Evolutionary conservation across 148 eudicot species (phyloP).

Genomic region (Heliamphora exappendiculata): DNA sequence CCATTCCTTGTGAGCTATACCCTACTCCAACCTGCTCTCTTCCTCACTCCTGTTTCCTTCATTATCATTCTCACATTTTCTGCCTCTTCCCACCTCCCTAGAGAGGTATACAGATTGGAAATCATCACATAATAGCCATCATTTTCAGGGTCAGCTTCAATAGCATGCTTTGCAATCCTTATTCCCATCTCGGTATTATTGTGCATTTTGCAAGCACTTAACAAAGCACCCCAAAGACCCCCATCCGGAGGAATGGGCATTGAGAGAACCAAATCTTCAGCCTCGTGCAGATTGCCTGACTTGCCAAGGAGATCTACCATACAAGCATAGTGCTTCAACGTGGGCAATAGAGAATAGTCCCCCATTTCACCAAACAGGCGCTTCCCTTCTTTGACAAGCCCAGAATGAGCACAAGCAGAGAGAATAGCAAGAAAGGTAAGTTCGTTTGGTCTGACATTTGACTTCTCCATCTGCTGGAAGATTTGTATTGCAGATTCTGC

Average conservation of each 20-base stretch:
- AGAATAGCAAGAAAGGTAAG: slow-evolving; percentile 63
- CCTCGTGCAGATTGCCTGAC: slow-evolving; percentile 54
- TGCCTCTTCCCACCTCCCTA: slow-evolving; percentile 62
- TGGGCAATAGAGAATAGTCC: slow-evolving; percentile 40
- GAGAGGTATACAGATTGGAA: slow-evolving; percentile 46
- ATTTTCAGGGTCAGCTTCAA: slow-evolving; percentile 57
- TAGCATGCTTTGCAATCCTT: slow-evolving; percentile 49
- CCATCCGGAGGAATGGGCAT: slow-evolving; percentile 73
- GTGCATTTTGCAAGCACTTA: slow-evolving; percentile 66
- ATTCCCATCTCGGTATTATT: slow-evolving; percentile 45
- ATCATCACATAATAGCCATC: slow-evolving; percentile 59
- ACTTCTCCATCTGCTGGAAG: slow-evolving; percentile 49
- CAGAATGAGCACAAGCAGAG: slow-evolving; percentile 61
- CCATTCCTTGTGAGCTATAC: slow-evolving; percentile 21
- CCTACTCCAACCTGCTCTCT: slow-evolving; percentile 68
- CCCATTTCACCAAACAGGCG: slow-evolving; percentile 39
- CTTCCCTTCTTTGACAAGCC: slow-evolving; percentile 50
- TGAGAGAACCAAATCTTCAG: slow-evolving; percentile 52
- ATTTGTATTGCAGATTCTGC: slow-evolving; percentile 42
- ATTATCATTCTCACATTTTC: slow-evolving; percentile 48
- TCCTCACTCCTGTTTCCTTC: slow-evolving; percentile 54
- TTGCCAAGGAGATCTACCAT: slow-evolving; percentile 67
- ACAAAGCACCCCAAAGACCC: slow-evolving; percentile 65
- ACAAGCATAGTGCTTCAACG: slow-evolving; percentile 64
- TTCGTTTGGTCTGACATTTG: slow-evolving; percentile 41